Percentiles rank a stretch among this genome's conserved stretches.
Conservation (phyloP, 495 filamentous ascomycete species). For the Aspergillus sclerotiicarbonarius region DNA sequence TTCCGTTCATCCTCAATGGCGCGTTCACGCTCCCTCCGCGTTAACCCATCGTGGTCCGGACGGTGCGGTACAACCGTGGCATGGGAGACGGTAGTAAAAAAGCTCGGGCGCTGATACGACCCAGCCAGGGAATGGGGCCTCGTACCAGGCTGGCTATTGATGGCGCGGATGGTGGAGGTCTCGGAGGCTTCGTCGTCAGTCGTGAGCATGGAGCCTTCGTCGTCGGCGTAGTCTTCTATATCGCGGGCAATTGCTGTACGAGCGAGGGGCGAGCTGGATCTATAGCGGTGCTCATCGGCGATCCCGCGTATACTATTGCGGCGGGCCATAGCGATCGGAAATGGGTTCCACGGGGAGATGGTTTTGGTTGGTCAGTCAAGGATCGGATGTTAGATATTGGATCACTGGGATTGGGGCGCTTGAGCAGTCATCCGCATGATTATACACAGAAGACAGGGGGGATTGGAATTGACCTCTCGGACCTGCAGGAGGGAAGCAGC, state of each 20-base stretch:
- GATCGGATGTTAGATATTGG: not conserved
- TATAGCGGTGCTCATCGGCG: conserved; percentile 39
- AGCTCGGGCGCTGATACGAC: conserved; percentile 66
- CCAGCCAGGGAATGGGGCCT: conserved; percentile 59
- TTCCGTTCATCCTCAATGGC: conserved; percentile 72
- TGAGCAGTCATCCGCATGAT: not conserved
- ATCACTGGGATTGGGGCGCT: not conserved
- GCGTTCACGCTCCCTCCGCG: conserved; percentile 59
- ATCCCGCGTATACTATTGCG: conserved; percentile 18
- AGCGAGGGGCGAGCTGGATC: conserved; percentile 62
- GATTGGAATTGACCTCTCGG: not conserved
- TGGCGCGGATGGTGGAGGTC: conserved; percentile 45
- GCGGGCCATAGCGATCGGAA: conserved; percentile 20
- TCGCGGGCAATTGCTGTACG: conserved; percentile 69
- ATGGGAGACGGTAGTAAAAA: conserved; percentile 59
- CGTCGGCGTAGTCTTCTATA: conserved; percentile 56
- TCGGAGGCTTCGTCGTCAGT: conserved; percentile 48
- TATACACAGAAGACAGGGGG: not conserved
- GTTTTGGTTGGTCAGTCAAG: not conserved
- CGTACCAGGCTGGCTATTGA: conserved; percentile 34
- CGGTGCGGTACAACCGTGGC: conserved; percentile 43
- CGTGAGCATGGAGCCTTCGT: conserved; percentile 36
- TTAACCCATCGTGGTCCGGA: conserved; percentile 50
- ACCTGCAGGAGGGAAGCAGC: not conserved
- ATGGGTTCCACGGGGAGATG: not conserved